Evolutionary conservation across 2,329 filamentous ascomycete species (phyloP), one percentile per base, ranked within the genome.

Genomic region (Apiospora phragmitis): DNA sequence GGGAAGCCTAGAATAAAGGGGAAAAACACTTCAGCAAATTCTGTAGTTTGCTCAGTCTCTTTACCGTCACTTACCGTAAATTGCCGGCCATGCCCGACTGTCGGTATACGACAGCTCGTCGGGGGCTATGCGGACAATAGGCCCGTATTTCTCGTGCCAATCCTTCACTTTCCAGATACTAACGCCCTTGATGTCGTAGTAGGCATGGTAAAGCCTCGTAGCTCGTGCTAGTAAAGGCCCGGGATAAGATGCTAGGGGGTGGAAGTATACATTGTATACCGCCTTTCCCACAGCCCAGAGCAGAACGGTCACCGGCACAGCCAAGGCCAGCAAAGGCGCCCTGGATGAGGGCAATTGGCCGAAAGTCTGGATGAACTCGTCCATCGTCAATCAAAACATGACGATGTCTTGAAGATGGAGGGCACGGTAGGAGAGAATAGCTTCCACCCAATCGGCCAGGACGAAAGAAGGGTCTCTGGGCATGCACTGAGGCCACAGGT

Each of bases 101-200:
- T 80, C 65, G 59, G 76, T 77, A 70, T 81, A 85, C 7, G 80
- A 80, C 12, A 85, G 51, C 55, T 69, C 55, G 76, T 81, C 77
- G 1, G 83, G 83, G 2, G 76, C 75, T 62, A 83, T 73, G 2
- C 83, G 81, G 9, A 85, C 82, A 4, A 85, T 76, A 1, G 77
- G 76, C 14, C 83, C 83, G 69, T 82, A 83, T 67, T 79, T 75
- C 11, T 75, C 71, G 70, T 82, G 80, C 29, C 82, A 72, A 1
- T 75, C 70, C 68, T n/a, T 67, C 65, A 76, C 72, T 21, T 73
- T 68, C 18, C 71, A 66, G 4, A 70, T 49, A 29, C 73, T 42
- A 6, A 70, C 72, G 32, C 76, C 76, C 8, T 45, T 47, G n/a
- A 71, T 12, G 24, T 72, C 47, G n/a, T 66, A 66, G 21, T 70